Conservation (phyloP, 441 rosid species). For the Arabidopsis lyrata region DNA sequence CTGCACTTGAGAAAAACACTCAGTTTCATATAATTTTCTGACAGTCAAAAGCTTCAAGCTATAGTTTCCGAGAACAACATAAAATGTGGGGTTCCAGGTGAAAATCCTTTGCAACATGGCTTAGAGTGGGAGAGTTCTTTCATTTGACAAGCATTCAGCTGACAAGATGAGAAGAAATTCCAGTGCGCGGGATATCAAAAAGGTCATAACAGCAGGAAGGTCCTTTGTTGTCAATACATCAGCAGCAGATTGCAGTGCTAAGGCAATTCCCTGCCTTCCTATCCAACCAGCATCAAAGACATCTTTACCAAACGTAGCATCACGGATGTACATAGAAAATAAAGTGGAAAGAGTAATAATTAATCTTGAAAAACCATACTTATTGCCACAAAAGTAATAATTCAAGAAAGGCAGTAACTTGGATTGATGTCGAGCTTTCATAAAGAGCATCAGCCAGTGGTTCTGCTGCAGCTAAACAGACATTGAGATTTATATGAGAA, state of each 20-base stretch:
- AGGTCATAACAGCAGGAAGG: constrained; percentile 98
- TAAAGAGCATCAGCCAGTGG: constrained; percentile 98
- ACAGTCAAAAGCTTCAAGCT: constrained; percentile 18
- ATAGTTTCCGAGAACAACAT: constrained; percentile 3
- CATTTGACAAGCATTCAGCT: constrained; percentile 28
- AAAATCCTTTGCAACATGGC: constrained; percentile 23
- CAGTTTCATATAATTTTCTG: constrained; percentile 1
- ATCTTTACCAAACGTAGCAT: constrained; percentile 63
- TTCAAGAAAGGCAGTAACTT: constrained; percentile 54
- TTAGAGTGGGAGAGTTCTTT: constrained; percentile 11
- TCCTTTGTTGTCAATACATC: constrained; percentile 95
- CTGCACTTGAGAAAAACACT: constrained; percentile 53
- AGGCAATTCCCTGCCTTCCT: constrained; percentile 94
- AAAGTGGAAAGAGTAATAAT: constrained; percentile 79
- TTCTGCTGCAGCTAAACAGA: constrained; percentile 96
- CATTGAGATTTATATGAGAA: constrained; percentile 79
- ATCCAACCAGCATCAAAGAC: constrained; percentile 87
- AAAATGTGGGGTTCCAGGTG: constrained; percentile 3
- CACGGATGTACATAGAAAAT: constrained; percentile 91
- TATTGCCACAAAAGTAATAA: constrained; percentile 30
- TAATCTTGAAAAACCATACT: constrained; percentile 40
- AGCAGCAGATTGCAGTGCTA: constrained; percentile 92
- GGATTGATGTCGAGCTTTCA: constrained; percentile 84
- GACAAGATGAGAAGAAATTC: constrained; percentile 54
- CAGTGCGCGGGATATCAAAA: constrained; percentile 95